Evolutionary conservation across 805 yeast species (phyloP).

Genomic region (Wickerhamomyces silvicola): DNA sequence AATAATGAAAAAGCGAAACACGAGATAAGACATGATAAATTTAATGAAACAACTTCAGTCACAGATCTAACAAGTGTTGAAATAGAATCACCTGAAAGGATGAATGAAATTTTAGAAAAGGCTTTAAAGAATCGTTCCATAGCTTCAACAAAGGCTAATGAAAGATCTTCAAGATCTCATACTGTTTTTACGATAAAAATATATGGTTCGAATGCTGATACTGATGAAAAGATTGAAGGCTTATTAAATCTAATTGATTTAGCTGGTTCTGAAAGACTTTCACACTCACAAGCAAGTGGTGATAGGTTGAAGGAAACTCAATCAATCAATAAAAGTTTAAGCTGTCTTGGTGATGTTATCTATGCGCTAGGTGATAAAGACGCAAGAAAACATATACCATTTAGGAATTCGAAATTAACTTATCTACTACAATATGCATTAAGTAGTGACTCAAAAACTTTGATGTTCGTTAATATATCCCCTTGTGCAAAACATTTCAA

Average conservation of each 20-base stretch:
- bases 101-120: slow-evolving; percentile 39
- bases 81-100: slow-evolving; percentile 43
- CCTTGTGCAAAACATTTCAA: slow-evolving; percentile 54
- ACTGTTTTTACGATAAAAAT: slow-evolving; percentile 66
- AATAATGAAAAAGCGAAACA: slow-evolving; percentile 31
- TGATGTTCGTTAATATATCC: slow-evolving; percentile 89
- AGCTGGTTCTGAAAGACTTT: slow-evolving; percentile 89
- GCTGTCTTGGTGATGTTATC: slow-evolving; percentile 88
- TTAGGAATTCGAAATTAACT: slow-evolving; percentile 90
- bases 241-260: slow-evolving; percentile 77
- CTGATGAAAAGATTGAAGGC: slow-evolving; percentile 48
- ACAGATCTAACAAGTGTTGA: slow-evolving; percentile 49
- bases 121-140: slow-evolving; percentile 66
- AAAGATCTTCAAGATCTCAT: slow-evolving; percentile 87
- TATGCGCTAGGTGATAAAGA: slow-evolving; percentile 51
- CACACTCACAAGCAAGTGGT: slow-evolving; percentile 71
- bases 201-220: slow-evolving; percentile 42
- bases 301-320: slow-evolving; percentile 81
- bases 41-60: slow-evolving; percentile 46
- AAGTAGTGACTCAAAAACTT: slow-evolving; percentile 79
- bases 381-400: slow-evolving; percentile 64
- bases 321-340: slow-evolving; percentile 80
- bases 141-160: slow-evolving; percentile 77
- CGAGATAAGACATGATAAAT: slow-evolving; percentile 68
- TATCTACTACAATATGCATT: slow-evolving; percentile 78